phyloP scores from a whole-genome alignment of 2,329 filamentous ascomycete genomes.

The Bipolaris cookei region DNA sequence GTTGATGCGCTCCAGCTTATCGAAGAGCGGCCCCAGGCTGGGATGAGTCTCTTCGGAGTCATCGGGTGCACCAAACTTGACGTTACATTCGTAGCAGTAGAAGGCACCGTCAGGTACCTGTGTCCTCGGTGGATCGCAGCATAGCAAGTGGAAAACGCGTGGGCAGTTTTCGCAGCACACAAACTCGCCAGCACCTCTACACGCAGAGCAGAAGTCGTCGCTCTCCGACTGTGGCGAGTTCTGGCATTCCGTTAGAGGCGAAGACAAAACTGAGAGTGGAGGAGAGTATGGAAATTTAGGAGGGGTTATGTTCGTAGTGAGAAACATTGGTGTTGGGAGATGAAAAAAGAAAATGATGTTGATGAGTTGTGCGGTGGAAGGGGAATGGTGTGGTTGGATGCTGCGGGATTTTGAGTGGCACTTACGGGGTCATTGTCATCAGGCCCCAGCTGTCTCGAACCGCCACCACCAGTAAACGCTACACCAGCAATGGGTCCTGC shows the following conservation, averaged over 20 bases:
- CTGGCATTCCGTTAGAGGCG: slow-evolving; percentile 51
- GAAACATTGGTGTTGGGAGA: slow-evolving; percentile 43
- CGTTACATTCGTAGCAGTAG: slow-evolving; percentile 70
- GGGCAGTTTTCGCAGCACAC: slow-evolving; percentile 94
- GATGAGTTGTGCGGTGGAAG: slow-evolving; percentile 46
- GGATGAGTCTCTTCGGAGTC: slow-evolving; percentile 30
- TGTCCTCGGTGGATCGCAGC: slow-evolving; percentile 75
- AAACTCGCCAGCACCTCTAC: slow-evolving; percentile 81
- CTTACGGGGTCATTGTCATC: slow-evolving; percentile 64
- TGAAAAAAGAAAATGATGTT: slow-evolving; percentile 35
- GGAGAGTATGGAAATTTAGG: slow-evolving; percentile 46
- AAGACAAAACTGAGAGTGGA: slow-evolving; percentile 44
- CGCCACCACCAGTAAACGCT: slow-evolving; percentile 62
- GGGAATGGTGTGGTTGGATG: slow-evolving; percentile 51
- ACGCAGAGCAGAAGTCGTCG: slow-evolving; percentile 88
- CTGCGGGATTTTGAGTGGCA: slow-evolving; percentile 51
- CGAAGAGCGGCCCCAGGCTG: slow-evolving; percentile 67
- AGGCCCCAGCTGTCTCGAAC: slow-evolving; percentile 66
- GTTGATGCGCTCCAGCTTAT: slow-evolving; percentile 70
- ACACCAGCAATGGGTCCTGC: slow-evolving; percentile 70
- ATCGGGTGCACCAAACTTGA: slow-evolving; percentile 33
- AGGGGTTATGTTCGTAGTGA: slow-evolving; percentile 35
- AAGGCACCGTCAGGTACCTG: slow-evolving; percentile 58
- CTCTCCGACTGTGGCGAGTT: slow-evolving; percentile 63
- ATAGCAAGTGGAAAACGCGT: slow-evolving; percentile 87